Conservation (phyloP, 352 stramenopile genomes). For the Phytophthora capsici region DNA sequence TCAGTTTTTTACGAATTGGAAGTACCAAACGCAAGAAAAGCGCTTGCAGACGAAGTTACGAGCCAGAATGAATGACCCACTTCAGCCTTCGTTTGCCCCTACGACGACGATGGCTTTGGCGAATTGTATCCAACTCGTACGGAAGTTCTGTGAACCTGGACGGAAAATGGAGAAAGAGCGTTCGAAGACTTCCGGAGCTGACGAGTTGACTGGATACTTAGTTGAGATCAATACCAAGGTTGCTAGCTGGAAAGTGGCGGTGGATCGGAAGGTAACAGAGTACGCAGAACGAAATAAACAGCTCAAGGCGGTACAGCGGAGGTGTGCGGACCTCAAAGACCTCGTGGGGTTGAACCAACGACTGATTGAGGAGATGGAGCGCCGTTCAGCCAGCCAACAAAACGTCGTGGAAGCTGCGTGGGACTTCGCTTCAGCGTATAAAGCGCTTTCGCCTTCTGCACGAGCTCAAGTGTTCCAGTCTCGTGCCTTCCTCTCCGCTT, state of each 20-base stretch:
- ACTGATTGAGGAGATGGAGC: constrained; percentile 53
- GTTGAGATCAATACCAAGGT: constrained; percentile 59
- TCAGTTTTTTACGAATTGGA: constrained; percentile 29
- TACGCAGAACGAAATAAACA: constrained; percentile 52
- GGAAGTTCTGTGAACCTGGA: constrained; percentile 45
- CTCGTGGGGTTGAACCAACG: constrained; percentile 55
- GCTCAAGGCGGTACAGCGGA: constrained; percentile 43
- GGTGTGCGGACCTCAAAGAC: constrained; percentile 55
- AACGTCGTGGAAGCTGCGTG: constrained; percentile 51
- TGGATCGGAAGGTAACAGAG: constrained; percentile 55
- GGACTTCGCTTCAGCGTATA: constrained; percentile 49
- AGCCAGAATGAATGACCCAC: constrained; percentile 10
- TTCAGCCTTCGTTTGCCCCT: constrained; percentile 24
- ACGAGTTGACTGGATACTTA: constrained; percentile 39
- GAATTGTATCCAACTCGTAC: constrained; percentile 55
- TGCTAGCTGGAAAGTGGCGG: constrained; percentile 46
- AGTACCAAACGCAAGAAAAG: constrained; percentile 9
- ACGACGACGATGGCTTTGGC: constrained; percentile 45
- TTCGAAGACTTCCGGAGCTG: not conserved
- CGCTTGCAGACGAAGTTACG: constrained; percentile 15
- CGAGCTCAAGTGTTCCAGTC: constrained; percentile 48
- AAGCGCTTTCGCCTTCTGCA: constrained; percentile 41
- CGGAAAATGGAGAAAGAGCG: constrained; percentile 19
- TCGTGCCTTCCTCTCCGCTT: constrained; percentile 46
- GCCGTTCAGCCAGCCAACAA: constrained; percentile 38